These are phyloP conservation scores for Glycine tomentella DNA, from an alignment of 306 rosid species.

Conservation along the genomic window DNA sequence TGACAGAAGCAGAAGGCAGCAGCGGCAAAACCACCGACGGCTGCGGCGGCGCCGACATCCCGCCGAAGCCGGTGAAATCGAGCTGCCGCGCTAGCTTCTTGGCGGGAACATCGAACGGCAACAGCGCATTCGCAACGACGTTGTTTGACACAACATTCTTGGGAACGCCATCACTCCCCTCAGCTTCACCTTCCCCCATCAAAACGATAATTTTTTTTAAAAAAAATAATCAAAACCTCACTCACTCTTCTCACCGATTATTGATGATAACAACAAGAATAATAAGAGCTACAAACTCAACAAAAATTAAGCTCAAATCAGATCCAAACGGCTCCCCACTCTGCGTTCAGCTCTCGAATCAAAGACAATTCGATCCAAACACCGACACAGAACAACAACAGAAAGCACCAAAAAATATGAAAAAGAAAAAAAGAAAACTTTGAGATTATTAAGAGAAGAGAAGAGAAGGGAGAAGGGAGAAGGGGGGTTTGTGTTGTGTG, in stretches of 20 bases:
- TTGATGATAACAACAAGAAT: slow-evolving; percentile 27
- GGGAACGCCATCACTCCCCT: slow-evolving; percentile 66
- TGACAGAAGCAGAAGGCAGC: slow-evolving; percentile 58
- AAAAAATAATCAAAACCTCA: slow-evolving; percentile 17
- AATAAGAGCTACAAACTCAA: background rate
- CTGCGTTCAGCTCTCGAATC: slow-evolving; percentile 52
- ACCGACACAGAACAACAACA: slow-evolving; percentile 26
- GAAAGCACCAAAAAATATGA: background rate
- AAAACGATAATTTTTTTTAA: background rate
- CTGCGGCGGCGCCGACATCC: slow-evolving; percentile 42
- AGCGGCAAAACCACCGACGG: slow-evolving; percentile 1
- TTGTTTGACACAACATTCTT: slow-evolving; percentile 62
- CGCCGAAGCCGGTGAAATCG: slow-evolving; percentile 84
- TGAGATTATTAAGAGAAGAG: background rate
- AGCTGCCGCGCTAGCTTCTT: slow-evolving; percentile 99
- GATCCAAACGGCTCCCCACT: slow-evolving; percentile 57
- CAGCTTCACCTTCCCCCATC: slow-evolving; percentile 78
- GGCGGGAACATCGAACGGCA: slow-evolving; percentile 69
- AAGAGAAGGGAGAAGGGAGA: background rate
- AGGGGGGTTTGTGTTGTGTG: slow-evolving; percentile 48
- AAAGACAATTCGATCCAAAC: slow-evolving; percentile 52
- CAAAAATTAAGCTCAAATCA: slow-evolving; percentile 57
- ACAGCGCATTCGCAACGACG: slow-evolving; percentile 30
- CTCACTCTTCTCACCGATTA: slow-evolving; percentile 48
- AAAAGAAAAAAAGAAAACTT: slow-evolving; percentile 1